A percentile compares a stretch with the other conserved stretches of the same genome.
These are phyloP conservation scores for Phytopythium oedochilum DNA, from an alignment of 352 stramenopile genomes.

Conservation along the genomic window DNA sequence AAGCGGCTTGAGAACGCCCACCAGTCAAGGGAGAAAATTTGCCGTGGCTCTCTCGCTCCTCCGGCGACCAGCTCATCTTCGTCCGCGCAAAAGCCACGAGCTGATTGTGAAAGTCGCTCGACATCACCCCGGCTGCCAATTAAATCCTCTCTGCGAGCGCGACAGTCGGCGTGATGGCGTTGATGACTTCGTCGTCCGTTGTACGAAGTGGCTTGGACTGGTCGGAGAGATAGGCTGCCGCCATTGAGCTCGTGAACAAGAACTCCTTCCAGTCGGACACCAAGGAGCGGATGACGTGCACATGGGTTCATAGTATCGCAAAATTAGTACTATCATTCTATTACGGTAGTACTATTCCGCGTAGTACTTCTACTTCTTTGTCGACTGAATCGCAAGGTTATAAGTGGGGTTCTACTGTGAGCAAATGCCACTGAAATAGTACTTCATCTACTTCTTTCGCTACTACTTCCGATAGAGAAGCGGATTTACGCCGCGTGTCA, in stretches of 20 bases:
- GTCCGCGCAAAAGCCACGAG: conserved; percentile 1
- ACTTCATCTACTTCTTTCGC: too few relatives aligned
- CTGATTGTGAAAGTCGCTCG: background rate
- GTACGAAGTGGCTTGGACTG: background rate
- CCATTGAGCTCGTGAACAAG: too few relatives aligned
- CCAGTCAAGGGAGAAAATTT: conserved; percentile 10
- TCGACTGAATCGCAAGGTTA: too few relatives aligned
- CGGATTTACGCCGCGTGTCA: too few relatives aligned
- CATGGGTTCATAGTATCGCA: too few relatives aligned
- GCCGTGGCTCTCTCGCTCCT: background rate
- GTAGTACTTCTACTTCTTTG: too few relatives aligned
- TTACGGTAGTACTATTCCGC: too few relatives aligned
- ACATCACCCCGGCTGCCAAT: background rate
- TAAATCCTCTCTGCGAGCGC: background rate
- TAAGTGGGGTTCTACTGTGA: too few relatives aligned
- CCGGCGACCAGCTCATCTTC: conserved; percentile 1
- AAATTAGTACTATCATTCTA: too few relatives aligned
- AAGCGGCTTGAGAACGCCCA: conserved; percentile 2
- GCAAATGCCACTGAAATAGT: too few relatives aligned
- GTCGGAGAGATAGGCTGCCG: too few relatives aligned
- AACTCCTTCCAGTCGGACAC: background rate
- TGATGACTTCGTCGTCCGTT: conserved; percentile 1
- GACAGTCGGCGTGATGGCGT: conserved; percentile 2
- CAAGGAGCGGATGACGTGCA: background rate
- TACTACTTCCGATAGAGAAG: too few relatives aligned